Evolutionary conservation across 2,329 filamentous ascomycete genomes (phyloP).

Genomic region (Colletotrichum spinosum): DNA sequence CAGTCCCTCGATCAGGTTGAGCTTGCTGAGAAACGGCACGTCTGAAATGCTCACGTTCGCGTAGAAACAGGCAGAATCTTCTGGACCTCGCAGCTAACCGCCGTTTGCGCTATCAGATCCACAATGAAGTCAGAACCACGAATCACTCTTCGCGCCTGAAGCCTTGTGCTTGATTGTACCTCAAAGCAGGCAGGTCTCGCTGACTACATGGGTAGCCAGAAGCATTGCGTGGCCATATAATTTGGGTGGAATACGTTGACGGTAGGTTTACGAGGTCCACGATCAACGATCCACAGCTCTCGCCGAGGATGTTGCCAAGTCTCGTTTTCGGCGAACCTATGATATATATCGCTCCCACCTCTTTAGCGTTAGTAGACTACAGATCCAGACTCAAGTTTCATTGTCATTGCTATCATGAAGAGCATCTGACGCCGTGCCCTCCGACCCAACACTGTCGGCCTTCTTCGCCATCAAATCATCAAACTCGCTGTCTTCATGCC

Average conservation of each 20-base stretch:
- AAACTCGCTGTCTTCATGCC: slow-evolving; percentile 55
- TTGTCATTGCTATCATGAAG: slow-evolving; percentile 34
- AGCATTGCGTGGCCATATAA: too few species aligned
- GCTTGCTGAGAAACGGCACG: slow-evolving; percentile 37
- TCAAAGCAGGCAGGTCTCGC: too few species aligned
- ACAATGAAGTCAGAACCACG: slow-evolving; percentile 10
- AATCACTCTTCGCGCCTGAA: not conserved
- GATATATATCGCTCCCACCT: too few species aligned
- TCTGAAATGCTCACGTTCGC: slow-evolving; percentile 34
- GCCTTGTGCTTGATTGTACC: not conserved
- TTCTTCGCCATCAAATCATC: not conserved
- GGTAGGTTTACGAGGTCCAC: too few species aligned
- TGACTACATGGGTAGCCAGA: too few species aligned
- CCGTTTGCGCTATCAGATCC: slow-evolving; percentile 21
- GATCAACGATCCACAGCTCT: too few species aligned
- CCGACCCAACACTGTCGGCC: not conserved
- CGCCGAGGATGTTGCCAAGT: too few species aligned
- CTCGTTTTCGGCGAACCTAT: too few species aligned
- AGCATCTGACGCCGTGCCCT: slow-evolving; percentile 17
- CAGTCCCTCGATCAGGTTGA: slow-evolving; percentile 37
- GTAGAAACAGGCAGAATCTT: slow-evolving; percentile 33
- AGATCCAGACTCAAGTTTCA: slow-evolving; percentile 7
- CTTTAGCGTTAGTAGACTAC: not conserved
- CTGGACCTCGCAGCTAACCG: slow-evolving; percentile 19
- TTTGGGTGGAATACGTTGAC: too few species aligned